Evolutionary conservation across 1,284 basidiomycete genomes (phyloP).

Genomic region (Leccinum solheimii): DNA sequence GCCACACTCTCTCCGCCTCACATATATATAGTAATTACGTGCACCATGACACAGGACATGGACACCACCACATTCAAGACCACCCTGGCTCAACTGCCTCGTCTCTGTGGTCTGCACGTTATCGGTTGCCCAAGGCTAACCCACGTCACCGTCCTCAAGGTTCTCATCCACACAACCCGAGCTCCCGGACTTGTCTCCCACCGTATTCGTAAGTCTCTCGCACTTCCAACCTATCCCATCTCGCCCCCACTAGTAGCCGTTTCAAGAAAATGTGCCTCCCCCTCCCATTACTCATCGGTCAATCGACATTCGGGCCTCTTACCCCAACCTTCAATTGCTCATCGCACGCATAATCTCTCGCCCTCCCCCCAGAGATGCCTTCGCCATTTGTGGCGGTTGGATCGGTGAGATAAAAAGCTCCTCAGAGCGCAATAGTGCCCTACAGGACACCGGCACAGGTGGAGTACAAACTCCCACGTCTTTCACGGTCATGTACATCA

Average conservation of each 20-base stretch:
- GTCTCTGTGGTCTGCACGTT: conserved; percentile 56
- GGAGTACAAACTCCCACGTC: conserved; percentile 6
- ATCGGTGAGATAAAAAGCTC: conserved; percentile 26
- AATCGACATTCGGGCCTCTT: conserved; percentile 46
- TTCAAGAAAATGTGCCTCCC: conserved; percentile 28
- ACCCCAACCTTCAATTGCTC: conserved; percentile 16
- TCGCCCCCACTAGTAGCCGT: conserved; percentile 25
- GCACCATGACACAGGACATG: conserved; percentile 48
- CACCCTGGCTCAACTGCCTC: conserved; percentile 50
- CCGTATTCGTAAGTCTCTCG: conserved; percentile 46
- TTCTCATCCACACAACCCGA: conserved; percentile 47
- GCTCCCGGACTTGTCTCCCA: conserved; percentile 60
- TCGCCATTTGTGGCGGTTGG: conserved; percentile 32
- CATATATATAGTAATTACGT: conserved; percentile 1
- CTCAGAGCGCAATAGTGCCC: conserved; percentile 5
- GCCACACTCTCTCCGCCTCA: too few species aligned
- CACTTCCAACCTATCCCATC: conserved; percentile 22
- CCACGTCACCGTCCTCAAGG: conserved; percentile 48
- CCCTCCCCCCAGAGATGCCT: conserved; percentile 23
- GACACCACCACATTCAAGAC: conserved; percentile 50
- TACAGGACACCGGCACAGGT: not conserved
- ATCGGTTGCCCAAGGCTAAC: conserved; percentile 57
- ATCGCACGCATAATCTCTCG: conserved; percentile 21
- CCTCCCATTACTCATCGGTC: conserved; percentile 52
- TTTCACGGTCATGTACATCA: conserved; percentile 15